Evolutionary conservation across 2,329 filamentous ascomycete genomes (phyloP).

Genomic region (Pseudocercospora macadamiae): DNA sequence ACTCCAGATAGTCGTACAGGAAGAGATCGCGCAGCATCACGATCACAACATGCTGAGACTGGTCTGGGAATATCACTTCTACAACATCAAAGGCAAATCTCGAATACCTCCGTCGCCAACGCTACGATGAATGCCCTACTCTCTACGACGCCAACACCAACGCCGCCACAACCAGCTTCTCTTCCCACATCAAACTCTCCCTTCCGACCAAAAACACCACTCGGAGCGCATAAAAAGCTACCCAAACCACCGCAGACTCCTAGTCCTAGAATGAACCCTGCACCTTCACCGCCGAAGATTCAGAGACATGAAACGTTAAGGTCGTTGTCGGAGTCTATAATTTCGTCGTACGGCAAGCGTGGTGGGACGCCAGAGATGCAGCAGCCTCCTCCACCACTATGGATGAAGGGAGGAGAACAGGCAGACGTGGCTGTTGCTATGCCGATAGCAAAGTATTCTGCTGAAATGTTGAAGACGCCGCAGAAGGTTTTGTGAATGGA

Average conservation of each 20-base stretch:
- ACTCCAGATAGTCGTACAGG: slow-evolving; percentile 19
- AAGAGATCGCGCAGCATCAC: not conserved
- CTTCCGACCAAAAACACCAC: slow-evolving; percentile 20
- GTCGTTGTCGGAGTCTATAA: slow-evolving; percentile 38
- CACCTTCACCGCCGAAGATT: slow-evolving; percentile 3
- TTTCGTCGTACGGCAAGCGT: slow-evolving; percentile 35
- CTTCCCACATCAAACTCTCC: slow-evolving; percentile 13
- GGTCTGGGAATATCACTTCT: slow-evolving; percentile 27
- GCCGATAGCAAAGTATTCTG: slow-evolving; percentile 3
- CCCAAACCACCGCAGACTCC: slow-evolving; percentile 28
- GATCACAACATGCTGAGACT: not conserved
- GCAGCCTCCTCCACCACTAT: too few relatives aligned
- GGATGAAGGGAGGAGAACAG: not conserved
- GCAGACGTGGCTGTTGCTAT: not conserved
- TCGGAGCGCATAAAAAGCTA: slow-evolving; percentile 30
- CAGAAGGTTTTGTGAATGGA: too few relatives aligned
- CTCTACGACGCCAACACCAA: not conserved
- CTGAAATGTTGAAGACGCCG: slow-evolving; percentile 12
- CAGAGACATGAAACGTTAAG: slow-evolving; percentile 33
- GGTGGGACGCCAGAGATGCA: too few relatives aligned
- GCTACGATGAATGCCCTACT: slow-evolving; percentile 1
- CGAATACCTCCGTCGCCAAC: too few relatives aligned
- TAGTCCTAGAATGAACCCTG: slow-evolving; percentile 12
- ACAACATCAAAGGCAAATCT: too few relatives aligned
- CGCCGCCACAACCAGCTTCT: not conserved